phyloP scores from a whole-genome alignment of 257 asterid species.

The Ilex aquifolium region DNA sequence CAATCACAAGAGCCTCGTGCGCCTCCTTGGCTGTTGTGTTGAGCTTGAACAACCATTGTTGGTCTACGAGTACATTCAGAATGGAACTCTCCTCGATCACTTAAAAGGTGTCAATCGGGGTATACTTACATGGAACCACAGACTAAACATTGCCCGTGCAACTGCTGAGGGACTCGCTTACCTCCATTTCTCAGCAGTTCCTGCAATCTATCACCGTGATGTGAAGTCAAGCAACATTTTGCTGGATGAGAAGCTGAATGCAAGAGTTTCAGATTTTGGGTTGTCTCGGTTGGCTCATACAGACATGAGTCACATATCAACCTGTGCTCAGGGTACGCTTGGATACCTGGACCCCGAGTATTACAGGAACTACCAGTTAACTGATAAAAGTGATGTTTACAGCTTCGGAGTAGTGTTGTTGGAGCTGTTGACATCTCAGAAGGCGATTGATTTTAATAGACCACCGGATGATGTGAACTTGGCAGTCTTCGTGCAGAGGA shows the following conservation, averaged over 20 bases:
- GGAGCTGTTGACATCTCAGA: slow-evolving; percentile 87
- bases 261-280: slow-evolving; percentile 83
- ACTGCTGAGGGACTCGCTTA: slow-evolving; percentile 89
- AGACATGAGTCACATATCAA: slow-evolving; percentile 79
- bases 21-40: slow-evolving; percentile 87
- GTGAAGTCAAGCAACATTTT: slow-evolving; percentile 89
- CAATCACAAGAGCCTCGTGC: slow-evolving; percentile 73
- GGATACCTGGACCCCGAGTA: slow-evolving; percentile 97
- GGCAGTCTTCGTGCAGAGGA: slow-evolving; percentile 69
- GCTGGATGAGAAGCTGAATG: slow-evolving; percentile 60
- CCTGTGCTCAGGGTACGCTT: slow-evolving; percentile 93
- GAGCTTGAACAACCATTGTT: slow-evolving; percentile 79
- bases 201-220: slow-evolving; percentile 85
- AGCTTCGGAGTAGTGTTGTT: slow-evolving; percentile 83
- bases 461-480: slow-evolving; percentile 69
- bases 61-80: slow-evolving; percentile 13
- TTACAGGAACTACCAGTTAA: slow-evolving; percentile 72
- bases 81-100: slow-evolving; percentile 65
- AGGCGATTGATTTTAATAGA: slow-evolving; percentile 72
- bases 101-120: slow-evolving; percentile 29
- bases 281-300: slow-evolving; percentile 79
- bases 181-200: slow-evolving; percentile 82
- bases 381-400: slow-evolving; percentile 91
- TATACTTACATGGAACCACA: slow-evolving; percentile 38
- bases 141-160: slow-evolving; percentile 61